A percentile compares a stretch with the other conserved stretches of the same genome.
phyloP scores from a whole-genome alignment of 495 filamentous ascomycete genomes.

The Penicillium macrosclerotiorum region DNA sequence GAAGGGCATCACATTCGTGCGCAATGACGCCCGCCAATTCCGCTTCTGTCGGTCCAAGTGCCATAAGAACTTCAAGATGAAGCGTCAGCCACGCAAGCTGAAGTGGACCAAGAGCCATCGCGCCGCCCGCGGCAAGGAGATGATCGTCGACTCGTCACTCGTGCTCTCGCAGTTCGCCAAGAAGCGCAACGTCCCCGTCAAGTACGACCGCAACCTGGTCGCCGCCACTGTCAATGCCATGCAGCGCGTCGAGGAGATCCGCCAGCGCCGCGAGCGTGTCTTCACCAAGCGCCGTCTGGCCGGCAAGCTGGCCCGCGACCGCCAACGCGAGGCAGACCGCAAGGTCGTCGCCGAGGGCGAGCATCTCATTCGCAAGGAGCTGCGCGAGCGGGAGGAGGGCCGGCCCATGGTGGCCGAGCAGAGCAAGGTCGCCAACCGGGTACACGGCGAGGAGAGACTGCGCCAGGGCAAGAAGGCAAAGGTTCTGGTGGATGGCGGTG shows the following conservation, averaged over 20 bases:
- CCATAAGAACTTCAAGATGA: slow-evolving; percentile 99
- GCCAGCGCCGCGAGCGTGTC: slow-evolving; percentile 73
- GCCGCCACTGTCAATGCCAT: slow-evolving; percentile 86
- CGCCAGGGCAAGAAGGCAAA: slow-evolving; percentile 60
- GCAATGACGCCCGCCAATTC: slow-evolving; percentile 70
- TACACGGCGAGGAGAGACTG: slow-evolving; percentile 55
- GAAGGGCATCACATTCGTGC: slow-evolving; percentile 85
- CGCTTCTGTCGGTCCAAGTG: slow-evolving; percentile 83
- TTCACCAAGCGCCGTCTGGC: slow-evolving; percentile 93
- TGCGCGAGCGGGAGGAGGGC: slow-evolving; percentile 44
- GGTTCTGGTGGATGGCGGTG: slow-evolving; percentile 63
- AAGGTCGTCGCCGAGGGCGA: slow-evolving; percentile 89
- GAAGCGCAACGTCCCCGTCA: slow-evolving; percentile 89
- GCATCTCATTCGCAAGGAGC: slow-evolving; percentile 64
- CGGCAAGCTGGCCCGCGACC: slow-evolving; percentile 79
- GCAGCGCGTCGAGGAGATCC: slow-evolving; percentile 86
- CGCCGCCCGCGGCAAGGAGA: slow-evolving; percentile 79
- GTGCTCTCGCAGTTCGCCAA: slow-evolving; percentile 86
- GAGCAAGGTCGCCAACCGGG: slow-evolving; percentile 34
- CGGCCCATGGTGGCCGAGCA: slow-evolving; percentile 39
- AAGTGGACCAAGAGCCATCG: slow-evolving; percentile 81
- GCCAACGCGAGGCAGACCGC: slow-evolving; percentile 64
- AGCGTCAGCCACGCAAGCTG: slow-evolving; percentile 79
- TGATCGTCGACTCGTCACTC: slow-evolving; percentile 92
- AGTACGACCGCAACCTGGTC: slow-evolving; percentile 90